Percentiles rank a stretch among this genome's conserved stretches.
These are phyloP conservation scores for Mycocentrospora acerina DNA, from an alignment of 2,329 filamentous ascomycete species.

Conservation along the genomic window DNA sequence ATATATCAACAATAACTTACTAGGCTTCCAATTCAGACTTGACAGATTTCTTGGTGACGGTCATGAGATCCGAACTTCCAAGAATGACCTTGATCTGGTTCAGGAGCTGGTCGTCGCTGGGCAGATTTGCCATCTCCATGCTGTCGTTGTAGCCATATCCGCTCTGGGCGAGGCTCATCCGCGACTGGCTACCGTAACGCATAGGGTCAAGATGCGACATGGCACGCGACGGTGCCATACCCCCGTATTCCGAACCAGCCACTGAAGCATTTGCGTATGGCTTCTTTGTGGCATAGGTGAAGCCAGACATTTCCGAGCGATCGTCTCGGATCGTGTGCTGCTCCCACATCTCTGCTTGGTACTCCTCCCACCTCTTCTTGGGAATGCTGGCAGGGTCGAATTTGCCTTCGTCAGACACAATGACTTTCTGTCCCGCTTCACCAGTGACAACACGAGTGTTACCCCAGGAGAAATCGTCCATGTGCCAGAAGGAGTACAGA, in stretches of 20 bases:
- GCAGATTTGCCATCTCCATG: conserved; percentile 75
- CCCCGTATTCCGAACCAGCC: conserved; percentile 66
- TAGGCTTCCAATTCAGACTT: conserved; percentile 89
- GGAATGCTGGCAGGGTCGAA: conserved; percentile 92
- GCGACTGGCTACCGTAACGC: conserved; percentile 46
- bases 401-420: conserved; percentile 96
- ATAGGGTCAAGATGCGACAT: conserved; percentile 62
- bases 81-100: conserved; percentile 95
- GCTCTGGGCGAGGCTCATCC: conserved; percentile 61
- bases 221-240: conserved; percentile 53
- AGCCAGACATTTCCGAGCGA: conserved; percentile 85
- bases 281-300: conserved; percentile 85
- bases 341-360: conserved; percentile 97
- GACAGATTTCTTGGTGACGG: conserved; percentile 96
- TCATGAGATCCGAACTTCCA: conserved; percentile 91
- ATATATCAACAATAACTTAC: conserved; percentile 21
- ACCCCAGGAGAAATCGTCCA: conserved; percentile 99
- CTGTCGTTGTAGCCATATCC: conserved; percentile 50
- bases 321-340: conserved; percentile 83
- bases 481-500: conserved; percentile 96
- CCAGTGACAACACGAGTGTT: conserved; percentile 97
- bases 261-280: conserved; percentile 53
- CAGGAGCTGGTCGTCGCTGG: conserved; percentile 84
- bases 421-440: conserved; percentile 86
- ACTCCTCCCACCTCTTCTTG: conserved; percentile 99